Base-by-base conservation (phyloP, 2,329 filamentous ascomycete genomes). In the Aspergillus fumigatus region DNA sequence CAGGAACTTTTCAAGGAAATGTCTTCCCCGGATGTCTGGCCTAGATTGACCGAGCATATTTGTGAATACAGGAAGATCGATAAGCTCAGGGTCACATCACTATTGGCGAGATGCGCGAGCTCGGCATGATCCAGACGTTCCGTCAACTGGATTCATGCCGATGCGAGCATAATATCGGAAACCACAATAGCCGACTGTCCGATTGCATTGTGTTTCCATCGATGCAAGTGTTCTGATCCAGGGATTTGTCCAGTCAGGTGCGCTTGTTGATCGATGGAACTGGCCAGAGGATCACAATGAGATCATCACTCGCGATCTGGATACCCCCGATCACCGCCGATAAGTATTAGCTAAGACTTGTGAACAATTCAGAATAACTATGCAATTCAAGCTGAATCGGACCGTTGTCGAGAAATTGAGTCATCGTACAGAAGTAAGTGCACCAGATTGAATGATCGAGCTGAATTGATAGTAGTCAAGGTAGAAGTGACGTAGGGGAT, bases 211-310 rank as follows among this genome's bases (percentile, higher is more conserved):
- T 17, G 14, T 35, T n/a, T 11, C n/a, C 21, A 32, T 50, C n/a
- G 19, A 43, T 8, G n/a, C 19, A 43, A 43, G 40, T 10, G 40
- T 21, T 21, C 2, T 43, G 40, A 43, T 47, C 19, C 43, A 35
- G 11, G 32, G 32, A 35, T 35, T 17, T 6, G 32, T 7, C 32
- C 32, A 7, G 41, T 23, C 41, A 45, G 21, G n/a, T 45, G n/a
- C 17, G 41, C 21, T 9, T 7, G 41, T 47, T 17, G 21, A 26
- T 47, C 23, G 43, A 47, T 25, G 32, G 35, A 10, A 41, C 25
- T 14, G 17, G 14, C 27, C 45, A 26, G 19, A 29, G 14, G 50
- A 32, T 58, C 56, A 58, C 48, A 7, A 55, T 58, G 52, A 58
- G 47, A 53, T 58, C 56, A 58, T 51, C 49, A 48, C 50, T 32